Evolutionary conservation across 495 filamentous ascomycete genomes (phyloP).

Genomic region (Lepraria neglecta): DNA sequence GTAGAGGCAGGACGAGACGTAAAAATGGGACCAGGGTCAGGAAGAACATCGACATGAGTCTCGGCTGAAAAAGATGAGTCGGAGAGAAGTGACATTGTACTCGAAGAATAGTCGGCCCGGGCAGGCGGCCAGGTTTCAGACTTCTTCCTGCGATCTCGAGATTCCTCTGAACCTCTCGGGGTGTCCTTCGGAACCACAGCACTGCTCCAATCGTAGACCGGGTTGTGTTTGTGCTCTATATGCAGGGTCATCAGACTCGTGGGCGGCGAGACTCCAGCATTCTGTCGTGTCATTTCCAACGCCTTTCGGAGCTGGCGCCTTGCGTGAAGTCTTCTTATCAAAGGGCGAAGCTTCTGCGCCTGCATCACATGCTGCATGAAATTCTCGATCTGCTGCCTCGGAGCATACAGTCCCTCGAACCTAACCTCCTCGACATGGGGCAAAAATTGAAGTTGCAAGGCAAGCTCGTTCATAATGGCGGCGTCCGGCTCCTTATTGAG

Average conservation of each 20-base stretch:
- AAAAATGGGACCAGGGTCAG: too few relatives aligned
- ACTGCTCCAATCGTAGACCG: conserved; percentile 23
- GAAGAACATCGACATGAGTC: neutral
- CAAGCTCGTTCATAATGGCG: conserved; percentile 27
- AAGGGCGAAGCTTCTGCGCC: conserved; percentile 15
- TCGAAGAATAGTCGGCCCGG: neutral
- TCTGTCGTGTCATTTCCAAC: neutral
- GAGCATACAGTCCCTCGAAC: conserved; percentile 23
- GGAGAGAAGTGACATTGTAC: too few relatives aligned
- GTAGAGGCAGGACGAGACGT: too few relatives aligned
- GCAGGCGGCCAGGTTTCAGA: conserved; percentile 18
- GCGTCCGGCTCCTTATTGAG: conserved; percentile 20
- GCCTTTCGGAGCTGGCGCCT: conserved; percentile 14
- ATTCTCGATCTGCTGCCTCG: conserved; percentile 21
- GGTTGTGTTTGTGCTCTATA: neutral
- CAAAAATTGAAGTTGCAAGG: conserved; percentile 25
- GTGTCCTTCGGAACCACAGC: neutral
- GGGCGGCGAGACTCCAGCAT: conserved; percentile 1
- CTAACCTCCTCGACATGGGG: conserved; percentile 24
- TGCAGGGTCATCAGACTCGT: conserved; percentile 9
- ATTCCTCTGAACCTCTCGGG: neutral
- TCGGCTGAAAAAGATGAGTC: neutral
- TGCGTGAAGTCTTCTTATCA: conserved; percentile 17
- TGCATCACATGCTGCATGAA: conserved; percentile 18
- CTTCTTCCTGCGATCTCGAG: conserved; percentile 14